Evolutionary conservation across 768 basidiomycete genomes (phyloP), one percentile per base, ranked within the genome.

Genomic region (Dioszegia aurantiaca): DNA sequence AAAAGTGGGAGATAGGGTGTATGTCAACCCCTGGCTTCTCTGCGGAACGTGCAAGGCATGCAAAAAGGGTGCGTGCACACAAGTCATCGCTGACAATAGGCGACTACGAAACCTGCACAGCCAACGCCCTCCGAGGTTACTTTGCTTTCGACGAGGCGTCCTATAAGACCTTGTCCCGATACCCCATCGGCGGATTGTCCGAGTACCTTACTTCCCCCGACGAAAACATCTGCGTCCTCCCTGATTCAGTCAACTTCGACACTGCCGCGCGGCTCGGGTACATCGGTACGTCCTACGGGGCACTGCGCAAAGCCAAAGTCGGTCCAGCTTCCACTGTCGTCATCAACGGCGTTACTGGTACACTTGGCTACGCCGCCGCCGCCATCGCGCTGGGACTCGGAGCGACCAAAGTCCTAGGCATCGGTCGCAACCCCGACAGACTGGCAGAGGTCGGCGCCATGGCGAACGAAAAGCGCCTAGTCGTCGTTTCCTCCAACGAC

Each of bases 331-430:
- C n/a, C 31, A 58, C 61, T 9, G 49, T 62, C 36, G 47, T 62
- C 39, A 55, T 62, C 51, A 62, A 62, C 37, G 61, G 61, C 27
- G 61, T 62, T 5, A 62, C 61, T 33, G 61, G 61, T 4, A 62
- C 56, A 1, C 52, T 62, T 4, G 61, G 61, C 27, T 44, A 52
- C 44, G 48, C 56, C 3, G 61, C 61, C 3, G 57, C 58, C 23
- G 51, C 49, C 26, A 58, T 58, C 45, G 61, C 61, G 16, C 51
- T 62, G 5, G 61, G 61, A 5, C 31, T 54, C 31, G 61, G 61
- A 2, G 46, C 46, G 10, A 33, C 31, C 45, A 48, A 55, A 57
- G 51, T 62, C 41, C 54, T 62, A 12, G 61, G 61, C 2, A 52
- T 62, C 47, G 61, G 61, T n/a, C 48, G 61, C 9, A 62, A 58